Evolutionary conservation across 306 rosid genomes (phyloP).

Genomic region (Comarum palustre): DNA sequence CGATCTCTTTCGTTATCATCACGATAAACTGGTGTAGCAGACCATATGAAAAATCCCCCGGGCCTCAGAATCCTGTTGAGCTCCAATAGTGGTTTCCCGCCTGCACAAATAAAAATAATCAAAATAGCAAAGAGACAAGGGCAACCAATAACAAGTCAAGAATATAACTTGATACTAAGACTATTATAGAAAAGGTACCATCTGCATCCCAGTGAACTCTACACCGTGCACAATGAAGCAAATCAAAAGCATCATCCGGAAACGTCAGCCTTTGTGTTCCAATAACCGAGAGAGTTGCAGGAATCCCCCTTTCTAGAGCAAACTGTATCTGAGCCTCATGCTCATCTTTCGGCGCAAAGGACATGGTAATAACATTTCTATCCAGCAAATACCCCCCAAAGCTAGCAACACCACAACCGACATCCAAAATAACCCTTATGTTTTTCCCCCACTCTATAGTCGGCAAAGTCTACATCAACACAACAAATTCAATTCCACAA

Average conservation of each 20-base stretch:
- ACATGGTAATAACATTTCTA: slow-evolving; percentile 79
- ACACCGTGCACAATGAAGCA: slow-evolving; percentile 97
- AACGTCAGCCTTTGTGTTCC: slow-evolving; percentile 84
- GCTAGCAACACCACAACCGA: slow-evolving; percentile 98
- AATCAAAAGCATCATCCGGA: slow-evolving; percentile 69
- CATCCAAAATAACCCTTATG: slow-evolving; percentile 78
- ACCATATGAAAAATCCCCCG: slow-evolving; percentile 92
- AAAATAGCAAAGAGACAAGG: slow-evolving; percentile 15
- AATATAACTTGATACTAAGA: slow-evolving; percentile 8
- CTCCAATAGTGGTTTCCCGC: slow-evolving; percentile 86
- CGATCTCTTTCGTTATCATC: slow-evolving; percentile 56
- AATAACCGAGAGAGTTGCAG: slow-evolving; percentile 87
- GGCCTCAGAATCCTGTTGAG: slow-evolving; percentile 93
- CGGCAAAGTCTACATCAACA: slow-evolving; percentile 46
- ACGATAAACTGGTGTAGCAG: slow-evolving; percentile 91
- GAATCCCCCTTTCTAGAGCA: slow-evolving; percentile 98
- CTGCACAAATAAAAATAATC: slow-evolving; percentile 35
- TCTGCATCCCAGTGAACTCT: slow-evolving; percentile 98
- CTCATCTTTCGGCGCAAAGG: slow-evolving; percentile 96
- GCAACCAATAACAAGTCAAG: background rate
- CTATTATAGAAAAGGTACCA: slow-evolving; percentile 43
- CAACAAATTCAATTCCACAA: slow-evolving; percentile 9
- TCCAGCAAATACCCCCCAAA: slow-evolving; percentile 87
- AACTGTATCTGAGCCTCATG: slow-evolving; percentile 99
- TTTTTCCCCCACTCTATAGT: slow-evolving; percentile 70